Percentiles rank a stretch among this genome's conserved stretches.
phyloP scores from a whole-genome alignment of 495 filamentous ascomycete genomes.

The Aspergillus conjunctus region DNA sequence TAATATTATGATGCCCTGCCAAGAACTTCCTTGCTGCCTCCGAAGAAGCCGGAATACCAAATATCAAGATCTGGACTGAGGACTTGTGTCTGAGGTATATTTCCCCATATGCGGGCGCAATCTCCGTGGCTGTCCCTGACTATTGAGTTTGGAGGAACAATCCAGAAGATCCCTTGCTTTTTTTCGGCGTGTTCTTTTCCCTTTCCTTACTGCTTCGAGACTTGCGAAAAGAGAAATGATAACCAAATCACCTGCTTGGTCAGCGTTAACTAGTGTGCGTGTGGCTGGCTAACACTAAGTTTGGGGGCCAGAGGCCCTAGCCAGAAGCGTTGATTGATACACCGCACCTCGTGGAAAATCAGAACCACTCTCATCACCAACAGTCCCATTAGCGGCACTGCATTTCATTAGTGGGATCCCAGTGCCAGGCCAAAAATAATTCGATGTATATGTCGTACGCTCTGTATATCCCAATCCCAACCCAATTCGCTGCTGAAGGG shows the following conservation, averaged over 20 bases:
- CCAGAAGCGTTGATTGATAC: slow-evolving; percentile 13
- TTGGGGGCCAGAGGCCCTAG: slow-evolving; percentile 20
- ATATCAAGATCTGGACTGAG: not conserved
- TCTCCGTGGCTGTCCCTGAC: not conserved
- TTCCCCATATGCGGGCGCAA: not conserved
- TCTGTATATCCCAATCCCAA: not conserved
- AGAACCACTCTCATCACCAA: slow-evolving; percentile 3
- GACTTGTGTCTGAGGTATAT: not conserved
- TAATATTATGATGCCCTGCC: not conserved
- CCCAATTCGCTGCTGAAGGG: not conserved
- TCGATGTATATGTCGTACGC: not conserved
- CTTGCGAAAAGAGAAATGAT: slow-evolving; percentile 13
- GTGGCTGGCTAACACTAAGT: slow-evolving; percentile 21
- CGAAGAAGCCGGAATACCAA: slow-evolving; percentile 1
- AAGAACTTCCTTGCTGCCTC: not conserved
- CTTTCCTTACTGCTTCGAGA: not conserved
- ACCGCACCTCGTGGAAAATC: slow-evolving; percentile 8
- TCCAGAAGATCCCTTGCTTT: slow-evolving; percentile 20
- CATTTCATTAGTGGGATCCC: slow-evolving; percentile 8
- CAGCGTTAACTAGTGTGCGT: slow-evolving; percentile 17
- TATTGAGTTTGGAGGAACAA: slow-evolving; percentile 17
- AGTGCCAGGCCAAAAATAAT: slow-evolving; percentile 6
- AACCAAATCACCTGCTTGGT: slow-evolving; percentile 16
- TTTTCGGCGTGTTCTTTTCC: not conserved
- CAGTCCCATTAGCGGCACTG: slow-evolving; percentile 7